A percentile compares a stretch with the other conserved stretches of the same genome.
These are phyloP conservation scores for Vitis hybrid DNA, from an alignment of 177 flowering plant genomes.

Conservation along the genomic window DNA sequence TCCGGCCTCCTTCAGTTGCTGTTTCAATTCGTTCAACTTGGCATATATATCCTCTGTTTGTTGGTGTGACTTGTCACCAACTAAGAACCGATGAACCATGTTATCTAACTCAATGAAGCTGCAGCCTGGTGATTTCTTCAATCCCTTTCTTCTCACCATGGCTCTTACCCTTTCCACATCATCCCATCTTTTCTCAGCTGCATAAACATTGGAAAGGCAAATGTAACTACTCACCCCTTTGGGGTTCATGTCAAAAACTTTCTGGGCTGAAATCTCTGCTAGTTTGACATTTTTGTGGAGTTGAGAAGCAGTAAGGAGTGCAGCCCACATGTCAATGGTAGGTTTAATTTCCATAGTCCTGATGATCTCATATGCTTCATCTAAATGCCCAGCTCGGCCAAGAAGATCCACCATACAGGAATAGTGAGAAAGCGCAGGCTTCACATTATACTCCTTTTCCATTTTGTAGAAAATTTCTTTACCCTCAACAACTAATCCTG, in stretches of 20 bases:
- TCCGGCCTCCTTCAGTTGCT: constrained; percentile 32
- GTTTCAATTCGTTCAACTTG: constrained; percentile 33
- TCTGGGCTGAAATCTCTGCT: constrained; percentile 41
- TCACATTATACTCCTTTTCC: constrained; percentile 23
- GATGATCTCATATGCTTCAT: constrained; percentile 45
- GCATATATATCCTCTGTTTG: constrained; percentile 34
- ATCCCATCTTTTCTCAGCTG: constrained; percentile 47
- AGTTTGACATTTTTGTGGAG: constrained; percentile 39
- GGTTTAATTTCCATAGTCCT: constrained; percentile 29
- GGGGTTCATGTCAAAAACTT: constrained; percentile 34
- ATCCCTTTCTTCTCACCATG: constrained; percentile 23
- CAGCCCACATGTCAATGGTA: constrained; percentile 37
- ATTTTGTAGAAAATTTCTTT: constrained; percentile 31
- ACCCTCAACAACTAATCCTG: constrained; percentile 54
- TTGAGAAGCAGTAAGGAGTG: constrained; percentile 49
- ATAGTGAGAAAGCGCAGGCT: constrained; percentile 42
- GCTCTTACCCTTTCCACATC: constrained; percentile 43
- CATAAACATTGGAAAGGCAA: constrained; percentile 47
- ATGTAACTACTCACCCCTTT: constrained; percentile 36
- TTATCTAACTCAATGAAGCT: constrained; percentile 41
- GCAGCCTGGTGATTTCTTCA: constrained; percentile 40
- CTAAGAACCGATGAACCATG: constrained; percentile 38
- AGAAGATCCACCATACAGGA: constrained; percentile 56
- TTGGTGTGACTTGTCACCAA: constrained; percentile 43
- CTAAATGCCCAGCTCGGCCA: constrained; percentile 49